phyloP scores from a whole-genome alignment of 345 rosid genomes.

The Anacardium occidentale region DNA sequence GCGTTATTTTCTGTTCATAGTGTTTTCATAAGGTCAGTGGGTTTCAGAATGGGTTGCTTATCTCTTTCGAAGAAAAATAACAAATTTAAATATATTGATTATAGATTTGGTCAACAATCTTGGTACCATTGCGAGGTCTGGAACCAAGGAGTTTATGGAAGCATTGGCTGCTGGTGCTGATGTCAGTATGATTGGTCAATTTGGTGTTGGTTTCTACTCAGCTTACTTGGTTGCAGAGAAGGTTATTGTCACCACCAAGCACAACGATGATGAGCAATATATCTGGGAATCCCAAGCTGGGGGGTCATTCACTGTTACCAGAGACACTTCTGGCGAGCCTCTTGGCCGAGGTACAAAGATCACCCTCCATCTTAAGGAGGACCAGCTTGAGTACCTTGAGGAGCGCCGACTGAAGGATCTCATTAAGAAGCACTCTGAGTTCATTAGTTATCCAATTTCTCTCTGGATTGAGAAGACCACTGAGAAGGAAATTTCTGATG shows the following conservation, averaged over 20 bases:
- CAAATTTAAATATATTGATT: too few relatives aligned
- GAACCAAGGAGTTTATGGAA: slow-evolving; percentile 89
- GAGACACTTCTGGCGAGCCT: slow-evolving; percentile 65
- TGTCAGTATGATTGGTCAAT: slow-evolving; percentile 89
- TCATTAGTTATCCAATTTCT: slow-evolving; percentile 84
- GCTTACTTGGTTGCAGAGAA: slow-evolving; percentile 82
- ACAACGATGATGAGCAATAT: slow-evolving; percentile 84
- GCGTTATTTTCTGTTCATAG: too few relatives aligned
- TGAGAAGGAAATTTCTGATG: slow-evolving; percentile 86
- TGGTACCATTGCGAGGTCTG: slow-evolving; percentile 88
- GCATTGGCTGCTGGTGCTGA: slow-evolving; percentile 88
- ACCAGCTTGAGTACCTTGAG: slow-evolving; percentile 87
- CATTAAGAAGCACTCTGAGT: slow-evolving; percentile 92
- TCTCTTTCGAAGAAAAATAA: too few relatives aligned
- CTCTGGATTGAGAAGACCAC: slow-evolving; percentile 88
- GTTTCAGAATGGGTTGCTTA: not conserved
- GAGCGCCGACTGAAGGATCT: slow-evolving; percentile 84
- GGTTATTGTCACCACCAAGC: slow-evolving; percentile 74
- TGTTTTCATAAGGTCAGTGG: too few relatives aligned
- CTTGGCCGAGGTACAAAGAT: slow-evolving; percentile 90
- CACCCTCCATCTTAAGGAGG: slow-evolving; percentile 69
- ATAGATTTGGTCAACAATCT: slow-evolving; percentile 88
- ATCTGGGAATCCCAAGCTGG: slow-evolving; percentile 97
- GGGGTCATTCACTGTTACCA: slow-evolving; percentile 79
- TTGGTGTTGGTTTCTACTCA: slow-evolving; percentile 84